Percentiles rank a stretch among this genome's conserved stretches.
phyloP scores from a whole-genome alignment of 2,329 filamentous ascomycete genomes.

The Capronia americana region DNA sequence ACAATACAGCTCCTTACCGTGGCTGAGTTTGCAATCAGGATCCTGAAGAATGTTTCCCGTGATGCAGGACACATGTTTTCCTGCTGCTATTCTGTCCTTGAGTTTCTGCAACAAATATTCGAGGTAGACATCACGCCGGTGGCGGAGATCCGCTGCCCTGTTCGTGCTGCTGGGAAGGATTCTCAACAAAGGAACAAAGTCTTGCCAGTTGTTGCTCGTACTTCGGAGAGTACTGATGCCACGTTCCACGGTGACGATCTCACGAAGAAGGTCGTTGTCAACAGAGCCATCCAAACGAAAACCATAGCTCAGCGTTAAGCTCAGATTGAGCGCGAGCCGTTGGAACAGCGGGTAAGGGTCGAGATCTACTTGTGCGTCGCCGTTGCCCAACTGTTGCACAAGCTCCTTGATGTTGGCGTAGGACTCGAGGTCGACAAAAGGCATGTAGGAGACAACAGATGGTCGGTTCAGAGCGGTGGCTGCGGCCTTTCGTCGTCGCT shows the following conservation, averaged over 20 bases:
- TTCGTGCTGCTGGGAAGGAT: constrained; percentile 64
- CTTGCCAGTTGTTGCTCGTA: constrained; percentile 83
- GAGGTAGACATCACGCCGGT: constrained; percentile 71
- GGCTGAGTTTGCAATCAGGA: constrained; percentile 71
- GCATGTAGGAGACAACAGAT: constrained; percentile 78
- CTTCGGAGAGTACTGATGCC: constrained; percentile 76
- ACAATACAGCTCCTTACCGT: constrained; percentile 47
- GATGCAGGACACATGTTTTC: constrained; percentile 71
- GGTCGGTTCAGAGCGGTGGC: constrained; percentile 79
- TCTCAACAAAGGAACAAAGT: constrained; percentile 78
- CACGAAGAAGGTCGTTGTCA: constrained; percentile 69
- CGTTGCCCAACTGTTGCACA: constrained; percentile 67
- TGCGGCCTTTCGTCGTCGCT: constrained; percentile 75
- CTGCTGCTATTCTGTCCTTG: constrained; percentile 65
- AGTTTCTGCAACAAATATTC: constrained; percentile 63
- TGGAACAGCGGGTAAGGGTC: constrained; percentile 75
- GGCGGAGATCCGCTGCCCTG: constrained; percentile 68
- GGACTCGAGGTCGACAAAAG: constrained; percentile 78
- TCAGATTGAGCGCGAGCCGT: constrained; percentile 76
- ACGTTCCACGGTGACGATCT: constrained; percentile 77
- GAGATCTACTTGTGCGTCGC: constrained; percentile 62
- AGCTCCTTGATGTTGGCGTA: constrained; percentile 72
- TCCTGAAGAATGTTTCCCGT: constrained; percentile 73
- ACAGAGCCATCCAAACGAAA: constrained; percentile 74
- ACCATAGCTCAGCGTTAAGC: constrained; percentile 79